phyloP scores from a whole-genome alignment of 768 basidiomycete species.

The Mycena rebaudengoi region DNA sequence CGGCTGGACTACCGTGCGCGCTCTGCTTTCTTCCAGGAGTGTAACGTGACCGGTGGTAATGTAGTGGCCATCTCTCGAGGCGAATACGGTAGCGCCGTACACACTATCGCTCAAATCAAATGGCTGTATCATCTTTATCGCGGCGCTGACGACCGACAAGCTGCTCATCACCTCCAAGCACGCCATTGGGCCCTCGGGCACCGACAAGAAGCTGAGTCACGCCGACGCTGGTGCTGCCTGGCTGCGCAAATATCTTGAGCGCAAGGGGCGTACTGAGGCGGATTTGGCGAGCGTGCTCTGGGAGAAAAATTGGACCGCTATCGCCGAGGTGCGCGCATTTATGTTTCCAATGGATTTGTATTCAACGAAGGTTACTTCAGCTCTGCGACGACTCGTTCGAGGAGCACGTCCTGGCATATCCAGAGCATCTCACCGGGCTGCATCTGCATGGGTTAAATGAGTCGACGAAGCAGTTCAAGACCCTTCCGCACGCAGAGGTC shows the following conservation, averaged over 20 bases:
- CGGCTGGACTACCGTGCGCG: constrained; percentile 92
- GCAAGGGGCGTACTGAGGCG: constrained; percentile 72
- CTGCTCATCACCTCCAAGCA: constrained; percentile 94
- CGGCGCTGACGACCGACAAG: constrained; percentile 76
- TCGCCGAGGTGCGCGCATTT: constrained; percentile 92
- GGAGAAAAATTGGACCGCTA: constrained; percentile 86
- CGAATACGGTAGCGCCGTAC: constrained; percentile 79
- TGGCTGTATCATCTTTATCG: constrained; percentile 96
- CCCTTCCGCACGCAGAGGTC: constrained; percentile 71
- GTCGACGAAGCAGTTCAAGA: constrained; percentile 71
- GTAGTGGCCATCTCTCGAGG: constrained; percentile 84
- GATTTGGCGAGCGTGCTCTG: constrained; percentile 81
- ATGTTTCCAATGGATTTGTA: too few species aligned
- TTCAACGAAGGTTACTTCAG: constrained; percentile 54
- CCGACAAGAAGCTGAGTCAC: constrained; percentile 56
- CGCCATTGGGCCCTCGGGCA: constrained; percentile 68
- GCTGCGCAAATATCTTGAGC: constrained; percentile 74
- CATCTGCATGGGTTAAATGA: constrained; percentile 93
- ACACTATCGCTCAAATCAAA: constrained; percentile 94
- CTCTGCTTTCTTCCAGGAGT: too few species aligned
- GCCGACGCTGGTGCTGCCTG: constrained; percentile 86
- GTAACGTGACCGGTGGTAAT: too few species aligned
- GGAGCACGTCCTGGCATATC: constrained; percentile 91
- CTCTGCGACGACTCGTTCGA: constrained; percentile 98
- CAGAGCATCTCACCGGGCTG: constrained; percentile 84